Evolutionary conservation across 1,284 basidiomycete species (phyloP).

Genomic region (Xerocomus nothofagi): DNA sequence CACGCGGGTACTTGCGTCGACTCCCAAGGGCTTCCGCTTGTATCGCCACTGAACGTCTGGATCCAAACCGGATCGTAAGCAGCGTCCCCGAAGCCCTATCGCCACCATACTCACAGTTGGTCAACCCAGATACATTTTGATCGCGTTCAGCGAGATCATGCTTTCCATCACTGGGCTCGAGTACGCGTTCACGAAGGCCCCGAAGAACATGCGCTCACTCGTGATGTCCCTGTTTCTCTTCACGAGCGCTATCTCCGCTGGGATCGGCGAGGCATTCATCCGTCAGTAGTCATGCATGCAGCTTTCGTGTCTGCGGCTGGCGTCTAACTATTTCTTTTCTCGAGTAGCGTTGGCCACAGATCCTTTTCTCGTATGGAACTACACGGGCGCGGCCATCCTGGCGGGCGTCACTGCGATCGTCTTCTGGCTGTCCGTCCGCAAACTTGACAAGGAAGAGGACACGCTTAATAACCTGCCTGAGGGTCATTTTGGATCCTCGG

Average conservation of each 20-base stretch:
- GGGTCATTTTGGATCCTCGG: constrained; percentile 36
- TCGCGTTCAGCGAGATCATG: constrained; percentile 78
- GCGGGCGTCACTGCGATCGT: constrained; percentile 39
- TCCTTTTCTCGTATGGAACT: constrained; percentile 58
- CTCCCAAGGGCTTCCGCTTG: constrained; percentile 39
- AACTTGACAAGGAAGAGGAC: constrained; percentile 66
- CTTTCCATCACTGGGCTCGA: constrained; percentile 85
- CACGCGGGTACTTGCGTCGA: constrained; percentile 55
- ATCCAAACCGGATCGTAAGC: constrained; percentile 62
- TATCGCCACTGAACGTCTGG: constrained; percentile 73
- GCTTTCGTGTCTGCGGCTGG: constrained; percentile 29
- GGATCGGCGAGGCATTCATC: constrained; percentile 70
- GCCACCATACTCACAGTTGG: background rate
- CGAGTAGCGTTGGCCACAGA: constrained; percentile 48
- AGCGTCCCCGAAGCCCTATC: background rate
- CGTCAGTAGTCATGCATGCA: constrained; percentile 36
- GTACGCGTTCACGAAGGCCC: constrained; percentile 88
- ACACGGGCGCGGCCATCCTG: constrained; percentile 45
- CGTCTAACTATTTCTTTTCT: constrained; percentile 33
- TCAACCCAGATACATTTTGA: constrained; percentile 53
- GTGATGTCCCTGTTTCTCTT: constrained; percentile 78
- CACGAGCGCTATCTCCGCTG: constrained; percentile 61
- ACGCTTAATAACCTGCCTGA: constrained; percentile 50
- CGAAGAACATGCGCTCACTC: constrained; percentile 78
- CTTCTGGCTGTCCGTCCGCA: constrained; percentile 65